A percentile compares a stretch with the other conserved stretches of the same genome.
Conservation (phyloP, 2,329 filamentous ascomycete genomes). For the Neonectria ditissima region DNA sequence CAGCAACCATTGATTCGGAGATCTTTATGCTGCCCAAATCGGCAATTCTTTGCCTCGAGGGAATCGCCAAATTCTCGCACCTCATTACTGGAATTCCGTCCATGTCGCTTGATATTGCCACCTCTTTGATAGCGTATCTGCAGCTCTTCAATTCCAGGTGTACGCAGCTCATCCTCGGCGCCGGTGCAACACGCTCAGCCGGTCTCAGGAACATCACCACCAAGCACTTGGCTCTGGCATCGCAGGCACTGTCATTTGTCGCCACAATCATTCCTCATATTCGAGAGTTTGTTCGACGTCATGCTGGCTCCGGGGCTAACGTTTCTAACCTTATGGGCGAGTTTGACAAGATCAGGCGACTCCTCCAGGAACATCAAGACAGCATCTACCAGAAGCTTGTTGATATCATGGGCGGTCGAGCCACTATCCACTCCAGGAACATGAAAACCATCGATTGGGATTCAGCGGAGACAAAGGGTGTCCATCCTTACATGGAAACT, state of each 20-base stretch:
- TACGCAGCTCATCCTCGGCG: constrained; percentile 95
- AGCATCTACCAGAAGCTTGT: constrained; percentile 93
- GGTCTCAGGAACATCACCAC: constrained; percentile 97
- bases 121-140: constrained; percentile 84
- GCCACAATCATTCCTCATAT: constrained; percentile 89
- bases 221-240: constrained; percentile 91
- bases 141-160: constrained; percentile 96
- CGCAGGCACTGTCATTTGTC: constrained; percentile 88
- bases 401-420: constrained; percentile 88
- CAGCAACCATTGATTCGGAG: constrained; percentile 85
- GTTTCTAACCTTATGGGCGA: constrained; percentile 77
- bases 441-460: constrained; percentile 85
- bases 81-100: constrained; percentile 88
- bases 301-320: constrained; percentile 66
- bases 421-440: constrained; percentile 77
- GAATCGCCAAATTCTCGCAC: constrained; percentile 84
- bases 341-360: constrained; percentile 86
- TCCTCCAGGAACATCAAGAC: constrained; percentile 89
- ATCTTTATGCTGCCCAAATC: constrained; percentile 88
- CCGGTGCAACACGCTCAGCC: constrained; percentile 88
- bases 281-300: constrained; percentile 88
- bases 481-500: constrained; percentile 85
- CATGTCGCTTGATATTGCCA: constrained; percentile 86
- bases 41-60: constrained; percentile 82
- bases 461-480: constrained; percentile 51